Base-by-base conservation (phyloP, 257 asterid genomes). In the Petrea volubilis region DNA sequence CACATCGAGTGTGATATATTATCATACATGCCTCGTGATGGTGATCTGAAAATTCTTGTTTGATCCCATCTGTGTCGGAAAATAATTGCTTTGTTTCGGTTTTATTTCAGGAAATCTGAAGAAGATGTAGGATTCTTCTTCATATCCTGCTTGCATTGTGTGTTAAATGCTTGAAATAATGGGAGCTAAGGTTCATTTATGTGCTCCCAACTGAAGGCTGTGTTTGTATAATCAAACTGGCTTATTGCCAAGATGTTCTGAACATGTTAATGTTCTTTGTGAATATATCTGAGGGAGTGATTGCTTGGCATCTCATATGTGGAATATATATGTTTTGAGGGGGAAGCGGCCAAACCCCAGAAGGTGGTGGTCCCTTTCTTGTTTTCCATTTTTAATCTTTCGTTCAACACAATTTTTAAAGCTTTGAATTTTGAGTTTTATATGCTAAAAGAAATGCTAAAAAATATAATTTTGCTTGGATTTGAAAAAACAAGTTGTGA, bases 51-150 rank as follows among this genome's bases (percentile, higher is more conserved):
- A 83, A 74, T 20, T 5, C 40, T 25, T 3, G 79, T 75, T 81
- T 80, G 47, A 58, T 31, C 73, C 46, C 74, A 28, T 57, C n/a
- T 17, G 43, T 8, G 25, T 55, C 56, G 27, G 44, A n/a, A 34
- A 73, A 74, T 74, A 65, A 65, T 17, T 41, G 43, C 59, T 40
- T 62, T 24, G 63, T 34, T 9, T 31, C 11, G 29, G 12, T 55
- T 18, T 25, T 55, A 1, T 5, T 44, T 13, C 8, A 24, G 68
- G 74, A 60, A 70, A 28, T 10, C 28, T n/a, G 73, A 55, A 55
- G 78, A 73, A 73, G 71, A 67, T 60, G 23, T 68, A 60, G 66
- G 23, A 20, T 67, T 69, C 74, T 75, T 70, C 70, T 69, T 60
- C 70, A 29, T 40, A 55, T 41, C 52, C 53, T 31, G 46, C 21